Percentiles rank a stretch among this genome's conserved stretches.
Conservation (phyloP, 2,329 filamentous ascomycete species). For the Dactylellina leptospora region DNA sequence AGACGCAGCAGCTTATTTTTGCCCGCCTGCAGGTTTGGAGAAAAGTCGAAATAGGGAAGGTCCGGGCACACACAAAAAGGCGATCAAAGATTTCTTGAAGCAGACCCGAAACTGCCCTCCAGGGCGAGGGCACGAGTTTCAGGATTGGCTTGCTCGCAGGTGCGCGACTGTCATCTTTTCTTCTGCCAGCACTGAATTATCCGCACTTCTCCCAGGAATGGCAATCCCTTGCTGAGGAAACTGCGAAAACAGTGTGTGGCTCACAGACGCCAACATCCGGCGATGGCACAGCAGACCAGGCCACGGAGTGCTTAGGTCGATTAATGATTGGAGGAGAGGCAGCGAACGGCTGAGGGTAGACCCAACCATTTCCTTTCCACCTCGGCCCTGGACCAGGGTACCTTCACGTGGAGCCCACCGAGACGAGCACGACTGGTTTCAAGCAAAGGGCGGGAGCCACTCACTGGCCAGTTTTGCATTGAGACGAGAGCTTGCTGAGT, state of each 20-base stretch:
- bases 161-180: slow-evolving; percentile 5
- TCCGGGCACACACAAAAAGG: slow-evolving; percentile 18
- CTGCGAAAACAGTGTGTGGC: slow-evolving; percentile 37
- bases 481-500: slow-evolving; percentile 54
- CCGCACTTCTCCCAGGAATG: slow-evolving; percentile 26
- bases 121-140: slow-evolving; percentile 37
- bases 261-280: slow-evolving; percentile 51
- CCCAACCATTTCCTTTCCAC: slow-evolving; percentile 46
- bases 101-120: slow-evolving; percentile 47
- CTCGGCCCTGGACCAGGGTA: slow-evolving; percentile 44
- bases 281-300: slow-evolving; percentile 38
- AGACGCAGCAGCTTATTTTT: slow-evolving; percentile 29
- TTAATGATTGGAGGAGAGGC: slow-evolving; percentile 47
- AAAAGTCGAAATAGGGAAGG: slow-evolving; percentile 45
- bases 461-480: slow-evolving; percentile 52
- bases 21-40: background rate
- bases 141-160: slow-evolving; percentile 11
- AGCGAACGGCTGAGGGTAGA: slow-evolving; percentile 45
- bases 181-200: slow-evolving; percentile 37
- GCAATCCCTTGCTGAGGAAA: slow-evolving; percentile 36
- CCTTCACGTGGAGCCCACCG: slow-evolving; percentile 51
- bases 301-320: slow-evolving; percentile 50
- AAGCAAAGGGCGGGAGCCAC: slow-evolving; percentile 45
- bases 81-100: slow-evolving; percentile 44
- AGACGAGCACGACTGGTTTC: slow-evolving; percentile 51